Evolutionary conservation across 2,329 filamentous ascomycete genomes (phyloP).

Genomic region (Juglanconis oblonga): DNA sequence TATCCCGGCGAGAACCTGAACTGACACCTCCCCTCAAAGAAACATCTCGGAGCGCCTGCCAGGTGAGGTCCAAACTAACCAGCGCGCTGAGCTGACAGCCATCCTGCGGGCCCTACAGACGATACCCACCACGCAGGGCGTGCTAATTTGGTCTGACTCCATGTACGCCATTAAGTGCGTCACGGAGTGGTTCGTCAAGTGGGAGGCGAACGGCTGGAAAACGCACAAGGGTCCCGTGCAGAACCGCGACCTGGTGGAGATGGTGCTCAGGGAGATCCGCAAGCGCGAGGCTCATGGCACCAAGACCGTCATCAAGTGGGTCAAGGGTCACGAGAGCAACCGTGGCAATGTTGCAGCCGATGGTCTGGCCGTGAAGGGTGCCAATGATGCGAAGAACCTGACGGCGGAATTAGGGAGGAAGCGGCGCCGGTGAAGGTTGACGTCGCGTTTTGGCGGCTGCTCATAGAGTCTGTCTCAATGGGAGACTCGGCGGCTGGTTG

Average conservation of each 20-base stretch:
- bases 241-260: slow-evolving; percentile 81
- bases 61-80: slow-evolving; percentile 81
- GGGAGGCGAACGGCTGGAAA: slow-evolving; percentile 75
- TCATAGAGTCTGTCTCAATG: too few species aligned
- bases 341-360: slow-evolving; percentile 81
- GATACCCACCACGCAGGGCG: slow-evolving; percentile 62
- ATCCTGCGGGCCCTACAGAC: slow-evolving; percentile 80
- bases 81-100: slow-evolving; percentile 91
- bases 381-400: slow-evolving; percentile 28
- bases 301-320: slow-evolving; percentile 75
- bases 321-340: slow-evolving; percentile 78
- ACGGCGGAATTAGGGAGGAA: not conserved
- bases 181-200: slow-evolving; percentile 76
- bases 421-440: slow-evolving; percentile 13
- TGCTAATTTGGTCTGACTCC: slow-evolving; percentile 84
- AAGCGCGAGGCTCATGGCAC: slow-evolving; percentile 60
- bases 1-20: not conserved
- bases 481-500: too few species aligned
- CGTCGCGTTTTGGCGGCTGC: too few species aligned
- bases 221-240: slow-evolving; percentile 74
- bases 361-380: slow-evolving; percentile 67
- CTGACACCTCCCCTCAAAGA: slow-evolving; percentile 31
- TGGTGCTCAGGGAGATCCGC: slow-evolving; percentile 68
- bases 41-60: slow-evolving; percentile 73
- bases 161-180: slow-evolving; percentile 88